Conservation (phyloP, 148 eudicot species). For the Gaultheria prostrata region DNA sequence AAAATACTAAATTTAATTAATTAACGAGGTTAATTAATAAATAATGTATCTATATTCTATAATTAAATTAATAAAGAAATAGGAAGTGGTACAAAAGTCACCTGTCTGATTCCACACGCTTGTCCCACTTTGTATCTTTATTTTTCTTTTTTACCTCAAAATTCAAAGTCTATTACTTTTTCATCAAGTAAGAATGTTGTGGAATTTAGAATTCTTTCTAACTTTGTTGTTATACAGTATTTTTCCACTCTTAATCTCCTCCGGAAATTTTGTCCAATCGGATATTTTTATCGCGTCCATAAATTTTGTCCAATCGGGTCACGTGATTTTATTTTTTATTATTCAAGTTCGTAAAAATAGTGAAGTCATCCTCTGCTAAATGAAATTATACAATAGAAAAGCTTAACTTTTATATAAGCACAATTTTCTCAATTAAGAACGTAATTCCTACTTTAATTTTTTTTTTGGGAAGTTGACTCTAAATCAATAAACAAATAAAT, state of each 20-base stretch:
- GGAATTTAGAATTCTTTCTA: background rate
- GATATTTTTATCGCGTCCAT: background rate
- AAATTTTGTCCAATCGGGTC: background rate
- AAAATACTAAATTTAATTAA: background rate
- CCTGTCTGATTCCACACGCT: conserved; percentile 7
- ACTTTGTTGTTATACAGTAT: background rate
- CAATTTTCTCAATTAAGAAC: background rate
- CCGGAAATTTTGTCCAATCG: background rate
- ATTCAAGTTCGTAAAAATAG: background rate
- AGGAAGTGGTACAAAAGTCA: background rate
- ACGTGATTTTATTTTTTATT: background rate
- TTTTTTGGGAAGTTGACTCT: background rate
- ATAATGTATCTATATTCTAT: background rate
- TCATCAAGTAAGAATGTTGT: background rate
- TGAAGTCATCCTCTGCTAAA: background rate
- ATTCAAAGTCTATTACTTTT: background rate
- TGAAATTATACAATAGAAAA: background rate
- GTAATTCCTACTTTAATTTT: background rate
- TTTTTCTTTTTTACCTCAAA: background rate
- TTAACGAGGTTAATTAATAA: background rate
- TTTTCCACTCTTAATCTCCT: background rate
- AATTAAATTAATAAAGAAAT: background rate
- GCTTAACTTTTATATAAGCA: background rate
- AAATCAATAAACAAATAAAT: background rate
- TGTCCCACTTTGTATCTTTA: background rate